Percentiles rank a stretch among this genome's conserved stretches.
These are phyloP conservation scores for Fabrea salina DNA, from an alignment of 169 alveolate species.

Conservation along the genomic window DNA sequence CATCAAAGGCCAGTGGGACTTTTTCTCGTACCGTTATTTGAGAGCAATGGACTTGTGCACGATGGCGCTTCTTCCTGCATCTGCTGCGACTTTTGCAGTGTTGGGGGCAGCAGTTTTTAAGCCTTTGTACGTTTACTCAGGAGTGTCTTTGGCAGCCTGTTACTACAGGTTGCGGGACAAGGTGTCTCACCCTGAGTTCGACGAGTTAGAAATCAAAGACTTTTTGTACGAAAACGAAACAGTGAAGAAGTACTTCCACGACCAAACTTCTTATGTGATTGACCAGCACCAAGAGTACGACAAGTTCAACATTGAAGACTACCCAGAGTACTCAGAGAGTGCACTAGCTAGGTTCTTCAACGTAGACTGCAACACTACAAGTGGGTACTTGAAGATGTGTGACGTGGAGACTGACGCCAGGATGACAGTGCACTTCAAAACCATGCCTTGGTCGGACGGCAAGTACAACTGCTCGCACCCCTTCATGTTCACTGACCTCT, in stretches of 20 bases:
- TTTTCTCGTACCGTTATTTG: slow-evolving; percentile 18
- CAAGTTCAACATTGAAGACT: slow-evolving; percentile 21
- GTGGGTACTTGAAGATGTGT: slow-evolving; percentile 56
- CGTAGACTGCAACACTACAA: slow-evolving; percentile 63
- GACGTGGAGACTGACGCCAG: slow-evolving; percentile 61
- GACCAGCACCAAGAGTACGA: slow-evolving; percentile 32
- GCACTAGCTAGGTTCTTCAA: slow-evolving; percentile 55
- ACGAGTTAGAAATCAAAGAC: slow-evolving; percentile 31
- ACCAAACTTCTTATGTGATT: slow-evolving; percentile 19
- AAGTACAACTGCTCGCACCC: slow-evolving; percentile 58
- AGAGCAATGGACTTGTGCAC: slow-evolving; percentile 25
- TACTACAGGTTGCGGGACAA: slow-evolving; percentile 28
- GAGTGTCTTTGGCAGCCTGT: background rate
- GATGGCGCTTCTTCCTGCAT: slow-evolving; percentile 28
- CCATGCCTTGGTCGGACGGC: slow-evolving; percentile 65
- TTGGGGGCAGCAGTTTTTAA: slow-evolving; percentile 23
- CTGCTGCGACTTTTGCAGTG: slow-evolving; percentile 12
- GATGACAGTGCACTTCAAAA: slow-evolving; percentile 62
- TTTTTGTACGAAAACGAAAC: slow-evolving; percentile 31
- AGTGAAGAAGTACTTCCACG: slow-evolving; percentile 27
- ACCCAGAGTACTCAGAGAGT: slow-evolving; percentile 52
- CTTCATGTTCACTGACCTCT: slow-evolving; percentile 50
- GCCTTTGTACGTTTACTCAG: slow-evolving; percentile 19
- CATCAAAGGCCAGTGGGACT: slow-evolving; percentile 30
- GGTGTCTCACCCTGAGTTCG: slow-evolving; percentile 22